These are phyloP conservation scores for Kwoniella pini DNA, from an alignment of 768 basidiomycete species.

Conservation along the genomic window DNA sequence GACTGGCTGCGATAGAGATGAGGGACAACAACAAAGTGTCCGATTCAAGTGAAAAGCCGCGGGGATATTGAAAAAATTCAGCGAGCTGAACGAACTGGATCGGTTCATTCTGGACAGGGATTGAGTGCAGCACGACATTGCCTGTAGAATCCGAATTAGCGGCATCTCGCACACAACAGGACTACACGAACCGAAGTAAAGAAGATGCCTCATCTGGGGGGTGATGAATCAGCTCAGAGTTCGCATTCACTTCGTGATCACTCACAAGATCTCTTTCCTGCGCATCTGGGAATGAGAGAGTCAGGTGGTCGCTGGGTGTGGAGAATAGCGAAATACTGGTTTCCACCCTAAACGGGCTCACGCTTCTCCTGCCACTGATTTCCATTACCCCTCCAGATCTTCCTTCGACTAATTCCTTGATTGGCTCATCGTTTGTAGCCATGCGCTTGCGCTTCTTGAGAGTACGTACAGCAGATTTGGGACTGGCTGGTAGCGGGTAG, in stretches of 20 bases:
- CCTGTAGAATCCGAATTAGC: background rate
- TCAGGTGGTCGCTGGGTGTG: slow-evolving; percentile 10
- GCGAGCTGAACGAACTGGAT: slow-evolving; percentile 21
- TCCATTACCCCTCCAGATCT: background rate
- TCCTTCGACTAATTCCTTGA: background rate
- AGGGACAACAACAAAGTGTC: slow-evolving; percentile 15
- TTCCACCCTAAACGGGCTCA: too few species aligned
- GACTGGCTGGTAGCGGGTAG: background rate
- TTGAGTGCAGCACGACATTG: slow-evolving; percentile 19
- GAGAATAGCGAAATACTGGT: background rate
- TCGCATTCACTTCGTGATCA: background rate
- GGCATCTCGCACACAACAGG: background rate
- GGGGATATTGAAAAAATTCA: slow-evolving; percentile 13
- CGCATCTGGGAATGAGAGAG: slow-evolving; percentile 5
- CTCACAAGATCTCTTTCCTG: slow-evolving; percentile 12
- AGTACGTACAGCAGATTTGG: background rate
- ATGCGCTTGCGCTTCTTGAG: background rate
- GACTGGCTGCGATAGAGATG: slow-evolving; percentile 20
- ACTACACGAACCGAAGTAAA: slow-evolving; percentile 4
- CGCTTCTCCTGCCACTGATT: too few species aligned
- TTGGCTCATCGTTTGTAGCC: too few species aligned
- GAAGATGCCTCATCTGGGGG: slow-evolving; percentile 12
- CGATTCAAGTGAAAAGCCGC: slow-evolving; percentile 12
- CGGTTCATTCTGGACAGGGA: slow-evolving; percentile 16
- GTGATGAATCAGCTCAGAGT: background rate